phyloP scores from a whole-genome alignment of 352 stramenopile genomes.

The Pythium sukuiense region DNA sequence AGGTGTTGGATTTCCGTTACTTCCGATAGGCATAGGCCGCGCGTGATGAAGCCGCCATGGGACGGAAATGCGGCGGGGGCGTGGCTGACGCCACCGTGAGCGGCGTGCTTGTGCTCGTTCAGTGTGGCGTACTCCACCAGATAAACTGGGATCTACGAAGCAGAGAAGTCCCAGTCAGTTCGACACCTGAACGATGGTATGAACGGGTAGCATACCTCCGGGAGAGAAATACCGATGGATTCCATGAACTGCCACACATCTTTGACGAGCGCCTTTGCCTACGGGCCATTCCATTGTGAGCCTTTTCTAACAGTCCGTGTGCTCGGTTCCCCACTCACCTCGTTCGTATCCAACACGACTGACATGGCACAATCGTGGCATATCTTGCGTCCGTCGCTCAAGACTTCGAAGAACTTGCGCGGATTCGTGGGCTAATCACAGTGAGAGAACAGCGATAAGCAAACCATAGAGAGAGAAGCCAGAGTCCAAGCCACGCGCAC shows the following conservation, averaged over 20 bases:
- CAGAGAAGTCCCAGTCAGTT: not conserved
- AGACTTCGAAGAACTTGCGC: conserved; percentile 49
- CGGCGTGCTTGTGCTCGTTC: conserved; percentile 46
- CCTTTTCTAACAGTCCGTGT: too few species aligned
- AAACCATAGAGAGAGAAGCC: not conserved
- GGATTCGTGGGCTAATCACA: conserved; percentile 29
- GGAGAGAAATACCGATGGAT: conserved; percentile 63
- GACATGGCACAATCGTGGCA: conserved; percentile 63
- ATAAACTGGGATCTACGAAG: conserved; percentile 56
- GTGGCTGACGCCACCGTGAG: conserved; percentile 17
- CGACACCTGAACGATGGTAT: conserved; percentile 19
- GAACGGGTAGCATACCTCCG: conserved; percentile 17
- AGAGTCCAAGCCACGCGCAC: conserved; percentile 13
- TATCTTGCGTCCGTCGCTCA: conserved; percentile 65
- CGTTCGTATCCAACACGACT: conserved; percentile 57
- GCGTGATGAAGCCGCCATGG: conserved; percentile 35
- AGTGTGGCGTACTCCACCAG: conserved; percentile 58
- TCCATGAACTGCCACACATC: conserved; percentile 75
- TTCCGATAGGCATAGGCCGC: conserved; percentile 56
- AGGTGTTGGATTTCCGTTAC: conserved; percentile 57
- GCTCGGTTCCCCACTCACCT: conserved; percentile 30
- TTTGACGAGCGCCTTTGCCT: conserved; percentile 35
- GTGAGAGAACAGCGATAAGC: not conserved
- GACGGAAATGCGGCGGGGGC: conserved; percentile 32
- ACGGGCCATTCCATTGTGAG: too few species aligned